Evolutionary conservation across 2,329 filamentous ascomycete species (phyloP), one percentile per base, ranked within the genome.

Genomic region (Harringtonia aguacate): DNA sequence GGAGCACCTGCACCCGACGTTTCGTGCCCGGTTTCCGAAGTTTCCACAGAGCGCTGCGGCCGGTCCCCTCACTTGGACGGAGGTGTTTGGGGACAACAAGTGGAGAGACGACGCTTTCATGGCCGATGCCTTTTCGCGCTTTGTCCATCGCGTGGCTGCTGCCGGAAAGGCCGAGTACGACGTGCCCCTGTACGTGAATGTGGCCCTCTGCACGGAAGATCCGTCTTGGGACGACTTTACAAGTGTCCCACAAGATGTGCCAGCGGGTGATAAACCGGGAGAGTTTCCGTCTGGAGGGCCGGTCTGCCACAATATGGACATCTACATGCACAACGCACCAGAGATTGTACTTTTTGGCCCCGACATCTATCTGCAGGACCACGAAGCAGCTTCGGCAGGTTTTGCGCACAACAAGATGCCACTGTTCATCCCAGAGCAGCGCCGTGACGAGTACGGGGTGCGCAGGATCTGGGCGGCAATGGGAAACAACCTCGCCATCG

Each of bases 391-490:
- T 9, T 36, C 18, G 9, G 34, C 34, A 7, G 13, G 15, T 17
- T 36, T 21, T 20, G 18, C 18, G 3, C 34, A 36, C 20, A 17
- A 20, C 34, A 15, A 15, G 8, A 65, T 72, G 48, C 61, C 68
- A 0, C 58, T 74, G 0, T 72, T 73, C 48, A 72, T 74, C 29
- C 70, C 70, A 0, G 70, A 74, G 55, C 70, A 73, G 50, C 58
- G 68, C 7, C 60, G 70, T 12, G 69, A 73, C 43, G 68, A 69
- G 30, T 60, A 64, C 29, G 68, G 68, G 8, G 61, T 64, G 0
- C 53, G 66, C 8, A 48, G 68, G 3, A 53, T 69, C 1, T 71
- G 65, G 65, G 39, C 59, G 0, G 61, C 68, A 5, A 13, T 21
- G 9, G 34, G 34, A 3, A 21, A 17, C 1, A 57, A 55, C 39